phyloP scores from a whole-genome alignment of 257 asterid species.

The Scutellaria baicalensis region DNA sequence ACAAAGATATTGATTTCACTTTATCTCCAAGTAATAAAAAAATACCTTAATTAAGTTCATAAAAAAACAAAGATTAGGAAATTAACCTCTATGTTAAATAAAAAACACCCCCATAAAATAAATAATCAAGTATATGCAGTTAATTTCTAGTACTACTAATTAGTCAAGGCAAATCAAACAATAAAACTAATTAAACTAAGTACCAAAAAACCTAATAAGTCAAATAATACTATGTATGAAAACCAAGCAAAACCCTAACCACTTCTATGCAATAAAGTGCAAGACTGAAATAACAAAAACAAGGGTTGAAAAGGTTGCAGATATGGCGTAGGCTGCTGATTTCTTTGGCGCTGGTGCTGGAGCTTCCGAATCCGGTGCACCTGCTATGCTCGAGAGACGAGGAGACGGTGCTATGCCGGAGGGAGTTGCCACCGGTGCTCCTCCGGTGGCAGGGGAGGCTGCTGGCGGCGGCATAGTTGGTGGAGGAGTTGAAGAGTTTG shows the following conservation, averaged over 20 bases:
- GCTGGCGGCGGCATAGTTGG: not conserved
- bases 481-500: not conserved
- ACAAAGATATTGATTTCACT: too few relatives aligned
- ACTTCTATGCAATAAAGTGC: not conserved
- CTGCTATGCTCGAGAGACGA: not conserved
- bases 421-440: not conserved
- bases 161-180: not conserved
- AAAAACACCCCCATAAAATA: too few relatives aligned
- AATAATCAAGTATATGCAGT: too few relatives aligned
- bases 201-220: not conserved
- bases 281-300: not conserved
- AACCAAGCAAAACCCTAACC: not conserved
- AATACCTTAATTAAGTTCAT: too few relatives aligned
- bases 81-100: too few relatives aligned
- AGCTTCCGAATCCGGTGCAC: not conserved
- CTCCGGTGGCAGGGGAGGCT: not conserved
- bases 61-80: too few relatives aligned
- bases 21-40: too few relatives aligned
- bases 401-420: not conserved
- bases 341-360: not conserved
- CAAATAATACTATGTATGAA: not conserved
- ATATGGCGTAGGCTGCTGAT: not conserved
- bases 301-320: slow-evolving; percentile 7
- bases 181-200: too few relatives aligned
- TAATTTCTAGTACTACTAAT: too few relatives aligned